Evolutionary conservation across 768 basidiomycete genomes (phyloP), one percentile per base, ranked within the genome.

Genomic region (Pisolithus tinctorius): DNA sequence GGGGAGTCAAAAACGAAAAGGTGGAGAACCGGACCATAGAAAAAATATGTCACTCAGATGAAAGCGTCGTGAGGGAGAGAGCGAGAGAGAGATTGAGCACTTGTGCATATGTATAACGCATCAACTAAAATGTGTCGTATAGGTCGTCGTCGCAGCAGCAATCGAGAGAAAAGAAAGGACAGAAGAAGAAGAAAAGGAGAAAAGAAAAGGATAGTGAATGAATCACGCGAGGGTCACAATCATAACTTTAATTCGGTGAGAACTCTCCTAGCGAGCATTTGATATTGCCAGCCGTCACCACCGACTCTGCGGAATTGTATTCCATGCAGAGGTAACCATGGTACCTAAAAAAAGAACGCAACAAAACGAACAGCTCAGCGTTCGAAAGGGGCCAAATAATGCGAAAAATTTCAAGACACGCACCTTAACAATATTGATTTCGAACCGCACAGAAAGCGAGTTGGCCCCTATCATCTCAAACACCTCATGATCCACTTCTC

Each of bases 391-490:
- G 30, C 30, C 30, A 31, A 9, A 11, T 34, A 11, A 4, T 34
- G 20, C 20, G 20, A 20, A 20, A 14, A 34, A 34, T 4, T 34
- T 13, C 14, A 4, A 5, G 11, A 34, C 34, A 68, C 84, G 16
- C 57, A 94, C 93, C 81, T 97, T 97, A 66, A 99, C 91, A 58
- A 99, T 86, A 65, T 88, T 94, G 53, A 98, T 90, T 69, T 99
- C 95, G 67, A 98, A 99, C 55, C 92, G 80, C 10, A 99, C 95
- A 56, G 90, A 85, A 55, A 98, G 65, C 40, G 82, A 82, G 66
- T 83, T 90, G 51, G 82, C 81, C 26, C 83, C 83, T 63, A 88
- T 80, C 56, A 66, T 80, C 58, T 89, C 90, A 58, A 89, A 87
- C 49, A 83, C 63, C 25, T 84, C 83, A 17, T 76, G 71, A 54